A percentile compares a stretch with the other conserved stretches of the same genome.
Conservation (phyloP, 2,329 filamentous ascomycete genomes). For the Epichloe scottii region DNA sequence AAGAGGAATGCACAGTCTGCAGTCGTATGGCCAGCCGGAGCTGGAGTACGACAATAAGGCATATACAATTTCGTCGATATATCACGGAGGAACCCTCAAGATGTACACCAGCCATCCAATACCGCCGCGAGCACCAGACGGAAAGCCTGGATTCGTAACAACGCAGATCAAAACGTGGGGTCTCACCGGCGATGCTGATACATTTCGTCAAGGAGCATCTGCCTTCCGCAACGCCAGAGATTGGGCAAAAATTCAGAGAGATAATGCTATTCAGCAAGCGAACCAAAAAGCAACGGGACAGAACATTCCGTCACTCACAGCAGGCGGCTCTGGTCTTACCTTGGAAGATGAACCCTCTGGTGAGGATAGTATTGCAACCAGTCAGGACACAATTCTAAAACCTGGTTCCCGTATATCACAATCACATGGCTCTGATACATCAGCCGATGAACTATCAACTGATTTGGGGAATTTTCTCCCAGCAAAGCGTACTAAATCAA, state of each 20-base stretch:
- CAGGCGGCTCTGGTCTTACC: no score
- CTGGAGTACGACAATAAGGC: constrained; percentile 1
- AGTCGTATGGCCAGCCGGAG: constrained; percentile 14
- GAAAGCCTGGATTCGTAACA: not conserved
- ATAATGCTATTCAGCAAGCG: not conserved
- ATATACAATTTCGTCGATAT: not conserved
- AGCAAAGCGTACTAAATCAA: no score
- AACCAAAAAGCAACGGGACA: not conserved
- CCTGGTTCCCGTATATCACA: no score
- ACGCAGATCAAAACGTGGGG: not conserved
- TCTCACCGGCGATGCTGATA: not conserved
- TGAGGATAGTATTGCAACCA: no score
- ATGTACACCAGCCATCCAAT: constrained; percentile 4
- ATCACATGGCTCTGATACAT: no score
- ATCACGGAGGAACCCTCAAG: not conserved
- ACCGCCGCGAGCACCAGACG: not conserved
- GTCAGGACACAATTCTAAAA: no score
- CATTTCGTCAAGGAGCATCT: not conserved
- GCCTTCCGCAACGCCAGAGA: constrained; percentile 2
- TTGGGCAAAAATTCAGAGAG: not conserved
- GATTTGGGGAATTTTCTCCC: no score
- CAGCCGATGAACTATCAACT: no score
- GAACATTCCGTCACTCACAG: no score
- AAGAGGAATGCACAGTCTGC: constrained; percentile 22
- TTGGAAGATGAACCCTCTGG: no score